phyloP scores from a whole-genome alignment of 208 protist species.

The Leishmania tropica region DNA sequence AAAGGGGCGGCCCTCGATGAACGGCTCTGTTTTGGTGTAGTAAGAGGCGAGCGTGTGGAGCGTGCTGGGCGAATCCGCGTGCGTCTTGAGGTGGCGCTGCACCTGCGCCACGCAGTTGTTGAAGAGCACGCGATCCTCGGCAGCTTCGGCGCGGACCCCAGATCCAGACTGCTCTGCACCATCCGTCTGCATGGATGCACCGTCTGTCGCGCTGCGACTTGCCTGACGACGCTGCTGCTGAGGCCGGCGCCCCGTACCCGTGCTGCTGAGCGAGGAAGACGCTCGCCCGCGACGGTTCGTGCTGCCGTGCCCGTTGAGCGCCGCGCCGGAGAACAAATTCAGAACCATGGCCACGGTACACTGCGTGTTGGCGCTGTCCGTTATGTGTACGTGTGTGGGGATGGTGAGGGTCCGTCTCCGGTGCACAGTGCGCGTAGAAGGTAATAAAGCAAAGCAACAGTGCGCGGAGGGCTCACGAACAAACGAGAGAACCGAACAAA shows the following conservation, averaged over 20 bases:
- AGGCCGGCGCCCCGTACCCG: slow-evolving; percentile 1
- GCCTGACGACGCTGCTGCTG: slow-evolving; percentile 11
- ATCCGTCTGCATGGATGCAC: neutral
- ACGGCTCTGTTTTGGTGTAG: slow-evolving; percentile 77
- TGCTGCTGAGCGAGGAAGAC: slow-evolving; percentile 22
- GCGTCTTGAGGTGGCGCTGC: slow-evolving; percentile 78
- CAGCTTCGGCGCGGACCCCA: slow-evolving; percentile 21
- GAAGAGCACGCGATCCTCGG: slow-evolving; percentile 67
- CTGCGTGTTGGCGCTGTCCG: neutral
- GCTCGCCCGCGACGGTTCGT: slow-evolving; percentile 6
- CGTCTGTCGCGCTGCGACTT: neutral
- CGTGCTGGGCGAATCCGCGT: slow-evolving; percentile 69
- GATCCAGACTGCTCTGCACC: neutral
- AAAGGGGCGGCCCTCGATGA: slow-evolving; percentile 82
- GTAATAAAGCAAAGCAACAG: neutral
- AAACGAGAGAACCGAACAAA: neutral
- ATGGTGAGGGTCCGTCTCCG: neutral
- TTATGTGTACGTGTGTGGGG: neutral
- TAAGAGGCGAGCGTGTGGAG: slow-evolving; percentile 88
- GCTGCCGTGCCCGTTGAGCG: slow-evolving; percentile 20
- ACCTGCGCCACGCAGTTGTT: slow-evolving; percentile 82
- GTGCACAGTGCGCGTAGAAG: neutral
- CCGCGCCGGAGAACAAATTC: slow-evolving; percentile 35
- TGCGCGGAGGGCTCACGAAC: neutral
- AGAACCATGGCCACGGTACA: slow-evolving; percentile 22